Evolutionary conservation across 2,329 filamentous ascomycete species (phyloP).

Genomic region (Fonsecaea nubica): DNA sequence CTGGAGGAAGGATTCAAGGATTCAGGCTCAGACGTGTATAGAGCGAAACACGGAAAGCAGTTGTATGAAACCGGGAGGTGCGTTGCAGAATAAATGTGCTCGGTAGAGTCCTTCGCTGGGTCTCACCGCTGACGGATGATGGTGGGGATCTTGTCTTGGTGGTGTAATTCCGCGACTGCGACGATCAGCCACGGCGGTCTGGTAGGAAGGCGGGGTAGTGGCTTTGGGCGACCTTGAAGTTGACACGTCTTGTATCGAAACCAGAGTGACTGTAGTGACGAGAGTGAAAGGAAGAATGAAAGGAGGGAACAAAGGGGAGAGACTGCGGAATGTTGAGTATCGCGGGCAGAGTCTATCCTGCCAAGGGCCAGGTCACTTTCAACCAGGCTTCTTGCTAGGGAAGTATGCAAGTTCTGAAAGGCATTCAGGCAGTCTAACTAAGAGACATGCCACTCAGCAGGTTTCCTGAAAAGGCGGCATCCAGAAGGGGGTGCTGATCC

Average conservation of each 20-base stretch:
- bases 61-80: not conserved
- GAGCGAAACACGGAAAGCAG: not conserved
- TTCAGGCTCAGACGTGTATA: not conserved
- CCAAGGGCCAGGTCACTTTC: not conserved
- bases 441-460: slow-evolving; percentile 15
- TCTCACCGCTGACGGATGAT: slow-evolving; percentile 35
- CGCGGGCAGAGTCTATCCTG: slow-evolving; percentile 1
- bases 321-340: slow-evolving; percentile 3
- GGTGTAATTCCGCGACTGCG: slow-evolving; percentile 23
- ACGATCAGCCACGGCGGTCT: slow-evolving; percentile 22
- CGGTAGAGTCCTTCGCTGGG: not conserved
- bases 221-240: not conserved
- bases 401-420: slow-evolving; percentile 14
- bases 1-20: not conserved
- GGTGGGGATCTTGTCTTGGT: slow-evolving; percentile 17
- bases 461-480: slow-evolving; percentile 9
- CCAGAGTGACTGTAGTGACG: not conserved
- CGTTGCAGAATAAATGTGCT: not conserved
- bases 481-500: slow-evolving; percentile 15
- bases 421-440: not conserved
- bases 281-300: not conserved
- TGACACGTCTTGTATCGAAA: not conserved
- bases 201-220: slow-evolving; percentile 2
- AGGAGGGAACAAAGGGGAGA: not conserved
- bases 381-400: slow-evolving; percentile 8